Evolutionary conservation across 2,329 filamentous ascomycete genomes (phyloP).

Genomic region (Biscogniauxia mediterranea): DNA sequence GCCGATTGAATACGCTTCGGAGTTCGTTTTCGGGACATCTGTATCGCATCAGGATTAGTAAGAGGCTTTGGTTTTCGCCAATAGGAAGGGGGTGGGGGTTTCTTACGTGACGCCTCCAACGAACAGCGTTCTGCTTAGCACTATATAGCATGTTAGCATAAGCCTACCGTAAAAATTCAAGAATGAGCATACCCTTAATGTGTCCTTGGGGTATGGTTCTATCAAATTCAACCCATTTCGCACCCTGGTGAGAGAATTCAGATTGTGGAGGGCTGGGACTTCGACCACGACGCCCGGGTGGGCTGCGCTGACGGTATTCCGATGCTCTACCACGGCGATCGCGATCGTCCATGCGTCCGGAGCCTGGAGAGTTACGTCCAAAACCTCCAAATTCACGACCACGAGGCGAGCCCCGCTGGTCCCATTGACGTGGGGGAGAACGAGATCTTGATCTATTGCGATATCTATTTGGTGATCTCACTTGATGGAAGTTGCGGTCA

Average conservation of each 20-base stretch:
- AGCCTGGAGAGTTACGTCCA: conserved; percentile 65
- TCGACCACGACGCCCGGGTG: conserved; percentile 64
- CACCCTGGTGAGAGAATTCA: conserved; percentile 31
- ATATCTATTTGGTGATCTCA: conserved; percentile 61
- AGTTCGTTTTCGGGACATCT: conserved; percentile 80
- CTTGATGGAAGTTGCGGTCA: conserved; percentile 57
- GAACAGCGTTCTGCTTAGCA: conserved; percentile 91
- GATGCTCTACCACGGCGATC: conserved; percentile 55
- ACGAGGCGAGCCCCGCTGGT: conserved; percentile 63
- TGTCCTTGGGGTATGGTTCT: conserved; percentile 67
- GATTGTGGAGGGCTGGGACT: conserved; percentile 55
- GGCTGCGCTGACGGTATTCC: conserved; percentile 87
- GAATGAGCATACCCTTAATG: conserved; percentile 63
- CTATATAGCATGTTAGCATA: conserved; percentile 39
- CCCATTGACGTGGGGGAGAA: conserved; percentile 75
- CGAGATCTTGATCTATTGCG: conserved; percentile 71
- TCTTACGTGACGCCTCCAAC: conserved; percentile 91
- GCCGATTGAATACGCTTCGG: conserved; percentile 74
- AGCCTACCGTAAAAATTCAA: neutral
- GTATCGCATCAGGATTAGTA: conserved; percentile 28
- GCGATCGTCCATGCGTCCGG: conserved; percentile 56
- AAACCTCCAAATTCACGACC: conserved; percentile 68
- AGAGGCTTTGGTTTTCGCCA: conserved; percentile 1
- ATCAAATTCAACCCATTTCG: conserved; percentile 82
- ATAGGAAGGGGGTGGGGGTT: conserved; percentile 4